phyloP scores from a whole-genome alignment of 2,329 filamentous ascomycete species.

The Periconia sp. region DNA sequence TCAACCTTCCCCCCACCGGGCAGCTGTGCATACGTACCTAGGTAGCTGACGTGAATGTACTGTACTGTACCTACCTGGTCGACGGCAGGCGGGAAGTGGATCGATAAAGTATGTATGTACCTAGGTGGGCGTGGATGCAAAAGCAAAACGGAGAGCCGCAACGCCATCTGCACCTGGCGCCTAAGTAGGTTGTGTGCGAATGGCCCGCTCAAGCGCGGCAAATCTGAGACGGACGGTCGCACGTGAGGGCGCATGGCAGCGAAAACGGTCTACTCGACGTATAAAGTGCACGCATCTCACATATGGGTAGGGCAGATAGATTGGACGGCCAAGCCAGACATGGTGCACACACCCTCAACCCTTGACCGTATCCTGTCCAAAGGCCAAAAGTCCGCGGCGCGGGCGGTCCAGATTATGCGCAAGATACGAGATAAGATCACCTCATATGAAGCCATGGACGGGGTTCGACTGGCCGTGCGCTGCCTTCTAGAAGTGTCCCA shows the following conservation, averaged over 20 bases:
- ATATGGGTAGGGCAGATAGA: constrained; percentile 24
- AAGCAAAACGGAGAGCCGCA: background rate
- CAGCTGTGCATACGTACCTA: too few species aligned
- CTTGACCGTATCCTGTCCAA: constrained; percentile 3
- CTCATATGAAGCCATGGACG: constrained; percentile 7
- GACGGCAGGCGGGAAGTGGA: background rate
- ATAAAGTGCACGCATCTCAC: too few species aligned
- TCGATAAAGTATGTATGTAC: background rate
- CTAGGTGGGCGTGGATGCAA: constrained; percentile 10
- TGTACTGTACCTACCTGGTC: too few species aligned
- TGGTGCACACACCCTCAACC: constrained; percentile 5
- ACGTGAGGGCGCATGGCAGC: background rate
- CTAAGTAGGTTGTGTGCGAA: background rate
- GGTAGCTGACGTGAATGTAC: too few species aligned
- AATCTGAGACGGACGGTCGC: background rate
- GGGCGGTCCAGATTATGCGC: constrained; percentile 1
- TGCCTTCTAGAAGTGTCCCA: constrained; percentile 28
- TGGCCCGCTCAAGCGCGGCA: constrained; percentile 3
- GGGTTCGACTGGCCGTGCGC: constrained; percentile 2
- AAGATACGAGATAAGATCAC: constrained; percentile 7
- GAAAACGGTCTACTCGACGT: constrained; percentile 6
- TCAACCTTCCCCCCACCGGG: too few species aligned
- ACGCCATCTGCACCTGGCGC: constrained; percentile 16
- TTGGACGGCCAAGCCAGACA: constrained; percentile 18
- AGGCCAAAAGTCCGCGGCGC: constrained; percentile 13